Base-by-base conservation (phyloP, 768 basidiomycete species). In the Termitomyces eurrhizus region DNA sequence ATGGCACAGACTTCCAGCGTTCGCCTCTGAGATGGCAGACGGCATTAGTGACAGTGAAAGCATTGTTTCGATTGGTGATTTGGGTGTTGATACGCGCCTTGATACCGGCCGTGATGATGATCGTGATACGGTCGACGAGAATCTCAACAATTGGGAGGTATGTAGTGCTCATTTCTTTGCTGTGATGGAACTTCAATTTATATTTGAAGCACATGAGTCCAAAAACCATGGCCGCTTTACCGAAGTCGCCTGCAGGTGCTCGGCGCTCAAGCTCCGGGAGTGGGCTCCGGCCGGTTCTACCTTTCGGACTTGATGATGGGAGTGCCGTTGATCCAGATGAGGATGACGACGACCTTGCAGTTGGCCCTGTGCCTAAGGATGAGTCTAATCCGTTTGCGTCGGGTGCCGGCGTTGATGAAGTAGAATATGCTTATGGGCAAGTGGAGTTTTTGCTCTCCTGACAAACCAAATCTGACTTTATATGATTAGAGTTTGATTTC, bases 101-200 rank as follows among this genome's bases (percentile, higher is more conserved):
- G 84, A 87, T 65, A 69, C 80, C 13, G 80, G 80, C 48, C 78
- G 83, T 59, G 86, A 87, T 61, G 86, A 87, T 59, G 86, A 88
- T 52, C 79, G 81, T 45, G 88, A 87, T 62, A 76, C 78, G 18
- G 74, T 82, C 29, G 88, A 93, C 69, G 90, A 92, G 74, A 95
- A 95, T 67, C 73, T 90, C 64, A 98, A 95, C 68, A 93, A 95
- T 66, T 98, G 95, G 95, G 95, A 95, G 89, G 95, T 94, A 64
- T 71, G 87, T 67, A 8, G 1, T 49, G 50, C 55, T 18, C 46
- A 57, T 59, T 57, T 51, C 46, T 16, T 29, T 26, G 26, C 33
- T 58, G 37, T 56, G 44, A 48, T 56, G 42, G 39, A 42, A 55
- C 60, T 63, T 37, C 32, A n/a, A 62, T 24, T 54, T 52, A 33